phyloP scores from a whole-genome alignment of 257 asterid species.

The Capsicum rhomboideum region DNA sequence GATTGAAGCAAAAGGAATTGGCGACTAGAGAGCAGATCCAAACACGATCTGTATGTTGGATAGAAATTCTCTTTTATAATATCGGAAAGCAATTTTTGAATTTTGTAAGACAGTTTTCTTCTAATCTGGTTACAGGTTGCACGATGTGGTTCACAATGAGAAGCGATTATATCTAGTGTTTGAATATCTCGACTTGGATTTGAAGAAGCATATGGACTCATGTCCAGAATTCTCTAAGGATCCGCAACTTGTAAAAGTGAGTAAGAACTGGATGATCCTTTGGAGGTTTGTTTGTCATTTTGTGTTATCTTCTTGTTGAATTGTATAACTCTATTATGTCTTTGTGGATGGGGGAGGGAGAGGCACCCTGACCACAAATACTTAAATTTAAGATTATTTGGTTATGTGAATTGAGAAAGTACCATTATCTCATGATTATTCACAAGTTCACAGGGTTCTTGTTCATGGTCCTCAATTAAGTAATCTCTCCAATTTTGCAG shows the following conservation, averaged over 20 bases:
- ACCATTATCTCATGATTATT: background rate
- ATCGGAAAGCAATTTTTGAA: background rate
- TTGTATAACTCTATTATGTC: background rate
- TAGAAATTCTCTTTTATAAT: background rate
- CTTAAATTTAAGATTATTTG: background rate
- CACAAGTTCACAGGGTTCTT: background rate
- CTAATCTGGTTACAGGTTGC: slow-evolving; percentile 52
- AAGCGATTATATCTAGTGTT: slow-evolving; percentile 84
- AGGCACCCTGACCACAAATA: background rate
- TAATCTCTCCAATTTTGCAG: slow-evolving; percentile 31
- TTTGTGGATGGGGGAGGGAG: background rate
- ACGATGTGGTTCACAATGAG: slow-evolving; percentile 95
- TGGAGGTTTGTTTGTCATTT: background rate
- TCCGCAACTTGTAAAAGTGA: slow-evolving; percentile 67
- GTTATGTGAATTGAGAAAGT: background rate
- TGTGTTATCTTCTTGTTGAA: background rate
- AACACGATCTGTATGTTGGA: background rate
- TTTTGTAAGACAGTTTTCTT: background rate
- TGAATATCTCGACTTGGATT: slow-evolving; percentile 94
- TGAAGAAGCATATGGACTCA: slow-evolving; percentile 98
- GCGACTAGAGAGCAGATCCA: background rate
- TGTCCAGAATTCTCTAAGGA: slow-evolving; percentile 84
- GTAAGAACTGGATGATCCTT: slow-evolving; percentile 24
- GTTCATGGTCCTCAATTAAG: slow-evolving; percentile 11
- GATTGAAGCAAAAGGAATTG: background rate